Conservation (phyloP, 23 red algal species). For the Gracilaria domingensis region DNA sequence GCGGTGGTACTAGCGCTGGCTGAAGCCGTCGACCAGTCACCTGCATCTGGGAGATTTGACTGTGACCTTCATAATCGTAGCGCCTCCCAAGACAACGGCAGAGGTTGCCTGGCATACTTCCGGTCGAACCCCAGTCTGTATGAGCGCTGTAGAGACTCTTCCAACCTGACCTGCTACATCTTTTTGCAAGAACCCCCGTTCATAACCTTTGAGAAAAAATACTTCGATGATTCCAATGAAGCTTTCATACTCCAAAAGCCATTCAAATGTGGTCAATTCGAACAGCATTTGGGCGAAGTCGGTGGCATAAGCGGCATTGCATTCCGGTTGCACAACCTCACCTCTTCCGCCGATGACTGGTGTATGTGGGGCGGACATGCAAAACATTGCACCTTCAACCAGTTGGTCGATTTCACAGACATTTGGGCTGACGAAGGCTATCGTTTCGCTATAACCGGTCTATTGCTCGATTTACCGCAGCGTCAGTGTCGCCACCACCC, state of each 20-base stretch:
- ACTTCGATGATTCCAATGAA: not conserved
- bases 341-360: conserved; percentile 28
- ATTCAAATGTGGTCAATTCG: conserved; percentile 35
- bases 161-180: conserved; percentile 31
- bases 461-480: conserved; percentile 28
- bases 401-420: conserved; percentile 34
- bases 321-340: conserved; percentile 7
- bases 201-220: conserved; percentile 15
- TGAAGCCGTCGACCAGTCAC: not conserved
- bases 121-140: not conserved
- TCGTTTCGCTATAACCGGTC: conserved; percentile 45
- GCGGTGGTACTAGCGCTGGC: not conserved
- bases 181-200: conserved; percentile 50
- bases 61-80: not conserved
- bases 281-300: not conserved
- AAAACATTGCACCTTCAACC: conserved; percentile 39
- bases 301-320: conserved; percentile 46
- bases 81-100: not conserved
- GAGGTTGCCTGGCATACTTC: conserved; percentile 18
- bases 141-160: not conserved
- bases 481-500: conserved; percentile 38
- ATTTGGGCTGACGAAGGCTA: not conserved
- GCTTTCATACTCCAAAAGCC: conserved; percentile 11
- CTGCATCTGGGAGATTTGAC: conserved; percentile 24
- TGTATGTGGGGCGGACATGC: conserved; percentile 59